Percentiles rank a stretch among this genome's conserved stretches.
These are phyloP conservation scores for Chaetomium tenue DNA, from an alignment of 495 filamentous ascomycete genomes.

Conservation along the genomic window DNA sequence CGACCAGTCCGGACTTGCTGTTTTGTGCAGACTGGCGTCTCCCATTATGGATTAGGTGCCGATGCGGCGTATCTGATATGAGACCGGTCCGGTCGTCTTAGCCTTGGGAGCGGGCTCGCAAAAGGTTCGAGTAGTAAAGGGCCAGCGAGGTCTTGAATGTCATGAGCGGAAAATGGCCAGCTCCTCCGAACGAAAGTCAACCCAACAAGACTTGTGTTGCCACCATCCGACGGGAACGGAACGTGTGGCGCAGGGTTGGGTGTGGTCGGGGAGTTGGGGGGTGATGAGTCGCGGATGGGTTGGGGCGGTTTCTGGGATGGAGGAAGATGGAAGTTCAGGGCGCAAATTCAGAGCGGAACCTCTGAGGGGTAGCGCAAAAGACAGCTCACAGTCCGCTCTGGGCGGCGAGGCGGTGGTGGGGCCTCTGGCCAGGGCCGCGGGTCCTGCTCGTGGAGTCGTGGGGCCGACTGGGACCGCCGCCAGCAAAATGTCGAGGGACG, in stretches of 20 bases:
- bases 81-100: slow-evolving; percentile 9
- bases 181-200: slow-evolving; percentile 24
- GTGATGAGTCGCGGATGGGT: background rate
- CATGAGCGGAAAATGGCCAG: slow-evolving; percentile 16
- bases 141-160: slow-evolving; percentile 11
- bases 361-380: slow-evolving; percentile 19
- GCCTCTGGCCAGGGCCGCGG: slow-evolving; percentile 15
- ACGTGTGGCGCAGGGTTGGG: slow-evolving; percentile 18
- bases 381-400: slow-evolving; percentile 8
- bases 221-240: slow-evolving; percentile 24
- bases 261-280: slow-evolving; percentile 5
- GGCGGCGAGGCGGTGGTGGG: slow-evolving; percentile 17
- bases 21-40: slow-evolving; percentile 22
- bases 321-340: slow-evolving; percentile 10
- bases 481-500: slow-evolving; percentile 8
- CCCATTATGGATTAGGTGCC: slow-evolving; percentile 29
- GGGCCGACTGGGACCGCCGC: slow-evolving; percentile 11
- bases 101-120: slow-evolving; percentile 2
- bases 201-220: slow-evolving; percentile 19
- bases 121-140: background rate
- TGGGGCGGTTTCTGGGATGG: slow-evolving; percentile 15
- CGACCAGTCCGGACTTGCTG: slow-evolving; percentile 33
- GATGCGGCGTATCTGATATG: background rate
- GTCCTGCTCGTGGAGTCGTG: slow-evolving; percentile 20
- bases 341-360: slow-evolving; percentile 13